Percentiles rank a stretch among this genome's conserved stretches.
Conservation (phyloP, 495 filamentous ascomycete genomes). For the Xylaria bambusicola region DNA sequence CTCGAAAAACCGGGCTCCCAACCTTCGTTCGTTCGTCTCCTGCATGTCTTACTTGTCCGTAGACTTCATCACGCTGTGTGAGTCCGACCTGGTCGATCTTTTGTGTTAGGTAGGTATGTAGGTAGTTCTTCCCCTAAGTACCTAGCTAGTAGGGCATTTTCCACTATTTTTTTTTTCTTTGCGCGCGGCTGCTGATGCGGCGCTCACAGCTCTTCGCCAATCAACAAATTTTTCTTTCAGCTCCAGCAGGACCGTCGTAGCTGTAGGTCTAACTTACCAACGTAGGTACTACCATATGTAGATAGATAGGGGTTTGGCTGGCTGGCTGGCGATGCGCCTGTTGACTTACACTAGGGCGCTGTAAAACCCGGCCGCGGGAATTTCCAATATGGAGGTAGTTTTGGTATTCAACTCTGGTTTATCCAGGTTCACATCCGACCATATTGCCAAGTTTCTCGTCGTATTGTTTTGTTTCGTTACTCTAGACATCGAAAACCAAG, state of each 20-base stretch:
- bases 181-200: conserved; percentile 15
- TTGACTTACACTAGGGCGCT: not conserved
- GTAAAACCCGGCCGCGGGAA: no score
- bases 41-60: not conserved
- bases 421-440: not conserved
- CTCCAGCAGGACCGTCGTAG: not conserved
- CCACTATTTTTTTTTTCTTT: not conserved
- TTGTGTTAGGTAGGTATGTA: no score
- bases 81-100: no score
- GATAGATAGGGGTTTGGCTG: no score
- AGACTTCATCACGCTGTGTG: no score
- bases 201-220: conserved; percentile 4
- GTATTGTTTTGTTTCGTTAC: not conserved
- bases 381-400: not conserved
- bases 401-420: no score
- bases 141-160: no score
- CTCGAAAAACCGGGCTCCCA: not conserved
- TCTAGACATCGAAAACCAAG: no score
- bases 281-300: no score
- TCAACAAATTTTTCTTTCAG: conserved; percentile 7
- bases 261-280: not conserved
- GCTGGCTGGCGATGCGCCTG: not conserved
- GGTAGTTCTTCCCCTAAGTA: no score
- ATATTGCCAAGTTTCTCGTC: not conserved
- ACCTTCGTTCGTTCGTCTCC: not conserved